Evolutionary conservation across 441 rosid species (phyloP), one percentile per base, ranked within the genome.

Genomic region (Gossypium gossypioides): DNA sequence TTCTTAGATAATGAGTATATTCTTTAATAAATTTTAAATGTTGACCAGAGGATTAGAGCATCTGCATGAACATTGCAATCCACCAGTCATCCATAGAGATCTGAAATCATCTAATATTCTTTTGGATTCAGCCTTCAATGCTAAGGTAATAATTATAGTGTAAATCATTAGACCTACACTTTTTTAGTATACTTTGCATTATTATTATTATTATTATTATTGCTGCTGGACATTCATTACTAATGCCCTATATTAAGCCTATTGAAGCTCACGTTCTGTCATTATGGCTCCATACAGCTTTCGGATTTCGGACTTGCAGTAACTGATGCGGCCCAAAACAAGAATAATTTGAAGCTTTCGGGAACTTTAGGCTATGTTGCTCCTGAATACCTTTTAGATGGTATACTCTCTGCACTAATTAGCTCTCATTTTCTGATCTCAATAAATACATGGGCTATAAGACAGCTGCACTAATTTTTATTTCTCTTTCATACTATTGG

Each of bases 261-360:
- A 46, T 55, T 59, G 0, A 42, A 72, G 34, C 56, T 52, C 24
- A 27, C 54, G 19, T 50, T 51, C 54, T 76, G 51, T 73, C 48
- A 57, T 42, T 6, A 68, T 32, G 37, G 72, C 32, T 50, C 56
- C n/a, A 68, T 83, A 75, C 86, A 93, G 98, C 87, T 93, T 19
- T 91, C 97, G 54, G 98, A 93, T 85, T 93, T 93, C 77, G 97
- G 98, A 73, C 95, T 93, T 34, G 97, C 98, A 24, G 90, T 93
- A 72, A 78, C 87, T 4, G 84, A 86, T 75, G 89, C 90, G 29
- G 75, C 86, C 72, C 86, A 82, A 50, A 86, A 87, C 84, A 88
- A 81, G 79, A 88, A 82, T 73, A 84, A 89, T 66, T 85, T 85
- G 80, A 88, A 90, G 82, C 95, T 93, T 72, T 93, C 98, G 0